A percentile compares a stretch with the other conserved stretches of the same genome.
These are phyloP conservation scores for Neopestalotiopsis rosae DNA, from an alignment of 2,329 filamentous ascomycete genomes.

Conservation along the genomic window DNA sequence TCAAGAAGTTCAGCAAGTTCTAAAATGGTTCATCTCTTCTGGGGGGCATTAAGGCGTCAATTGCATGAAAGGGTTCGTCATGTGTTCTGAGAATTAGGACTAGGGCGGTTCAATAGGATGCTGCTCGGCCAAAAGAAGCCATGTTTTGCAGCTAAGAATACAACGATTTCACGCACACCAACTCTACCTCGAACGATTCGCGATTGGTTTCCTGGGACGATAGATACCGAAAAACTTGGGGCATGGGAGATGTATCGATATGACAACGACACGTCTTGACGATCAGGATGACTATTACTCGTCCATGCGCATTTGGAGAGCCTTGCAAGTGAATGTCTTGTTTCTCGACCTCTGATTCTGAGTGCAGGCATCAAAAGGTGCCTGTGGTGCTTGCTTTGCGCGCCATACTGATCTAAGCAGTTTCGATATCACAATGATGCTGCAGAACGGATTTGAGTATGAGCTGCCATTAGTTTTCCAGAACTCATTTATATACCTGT, in stretches of 20 bases:
- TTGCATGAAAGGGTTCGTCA: conserved; percentile 51
- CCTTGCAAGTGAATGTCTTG: not conserved
- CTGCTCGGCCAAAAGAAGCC: conserved; percentile 38
- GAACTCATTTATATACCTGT: too few species aligned
- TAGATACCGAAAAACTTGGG: not conserved
- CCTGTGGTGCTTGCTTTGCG: too few species aligned
- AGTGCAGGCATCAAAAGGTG: not conserved
- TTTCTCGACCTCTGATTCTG: not conserved
- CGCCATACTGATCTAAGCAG: too few species aligned
- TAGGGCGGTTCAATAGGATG: conserved; percentile 39
- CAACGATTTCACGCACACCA: conserved; percentile 28
- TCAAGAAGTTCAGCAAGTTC: conserved; percentile 99
- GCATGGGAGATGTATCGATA: not conserved
- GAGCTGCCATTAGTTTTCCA: too few species aligned
- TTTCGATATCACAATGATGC: too few species aligned
- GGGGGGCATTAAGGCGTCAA: conserved; percentile 59
- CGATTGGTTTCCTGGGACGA: conserved; percentile 6
- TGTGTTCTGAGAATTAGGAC: conserved; percentile 41
- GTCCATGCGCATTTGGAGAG: not conserved
- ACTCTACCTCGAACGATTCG: not conserved
- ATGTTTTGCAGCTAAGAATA: conserved; percentile 38
- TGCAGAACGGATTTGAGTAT: too few species aligned
- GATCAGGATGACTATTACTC: not conserved
- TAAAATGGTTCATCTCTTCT: conserved; percentile 62
- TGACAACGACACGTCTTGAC: not conserved